phyloP scores from a whole-genome alignment of 805 yeast genomes.

The Grigorovia transvaalensis region DNA sequence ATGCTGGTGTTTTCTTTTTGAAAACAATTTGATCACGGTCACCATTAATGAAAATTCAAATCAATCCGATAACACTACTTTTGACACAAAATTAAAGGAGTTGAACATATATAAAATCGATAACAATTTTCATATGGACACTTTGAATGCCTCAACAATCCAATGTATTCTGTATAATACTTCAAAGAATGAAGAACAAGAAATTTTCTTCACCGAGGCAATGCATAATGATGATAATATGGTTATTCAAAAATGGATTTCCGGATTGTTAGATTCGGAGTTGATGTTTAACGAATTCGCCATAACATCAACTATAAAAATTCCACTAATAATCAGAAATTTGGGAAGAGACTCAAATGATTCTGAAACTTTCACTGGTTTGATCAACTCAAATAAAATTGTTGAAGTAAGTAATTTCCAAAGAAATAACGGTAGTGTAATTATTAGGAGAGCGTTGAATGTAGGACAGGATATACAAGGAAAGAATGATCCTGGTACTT shows the following conservation, averaged over 20 bases:
- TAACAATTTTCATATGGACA: constrained; percentile 10
- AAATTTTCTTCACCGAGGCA: constrained; percentile 17
- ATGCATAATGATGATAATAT: constrained; percentile 21
- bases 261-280: constrained; percentile 29
- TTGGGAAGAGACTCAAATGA: constrained; percentile 2
- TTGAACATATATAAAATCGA: constrained; percentile 10
- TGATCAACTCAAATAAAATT: constrained; percentile 11
- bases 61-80: constrained; percentile 2
- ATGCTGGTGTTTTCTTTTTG: constrained; percentile 30
- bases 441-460: constrained; percentile 16
- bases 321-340: constrained; percentile 12
- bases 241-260: constrained; percentile 33
- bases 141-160: constrained; percentile 17
- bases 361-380: constrained; percentile 12
- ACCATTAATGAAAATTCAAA: constrained; percentile 3
- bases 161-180: constrained; percentile 5
- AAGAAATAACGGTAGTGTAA: constrained; percentile 12
- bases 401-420: constrained; percentile 13
- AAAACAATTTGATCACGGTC: constrained; percentile 15
- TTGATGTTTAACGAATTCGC: constrained; percentile 22
- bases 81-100: constrained; percentile 6
- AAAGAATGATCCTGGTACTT: constrained; percentile 5
- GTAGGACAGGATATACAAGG: constrained; percentile 3
- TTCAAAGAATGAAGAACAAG: background rate
- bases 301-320: constrained; percentile 27